phyloP scores from a whole-genome alignment of 2,329 filamentous ascomycete genomes.

The Penicillium hesseltinei region DNA sequence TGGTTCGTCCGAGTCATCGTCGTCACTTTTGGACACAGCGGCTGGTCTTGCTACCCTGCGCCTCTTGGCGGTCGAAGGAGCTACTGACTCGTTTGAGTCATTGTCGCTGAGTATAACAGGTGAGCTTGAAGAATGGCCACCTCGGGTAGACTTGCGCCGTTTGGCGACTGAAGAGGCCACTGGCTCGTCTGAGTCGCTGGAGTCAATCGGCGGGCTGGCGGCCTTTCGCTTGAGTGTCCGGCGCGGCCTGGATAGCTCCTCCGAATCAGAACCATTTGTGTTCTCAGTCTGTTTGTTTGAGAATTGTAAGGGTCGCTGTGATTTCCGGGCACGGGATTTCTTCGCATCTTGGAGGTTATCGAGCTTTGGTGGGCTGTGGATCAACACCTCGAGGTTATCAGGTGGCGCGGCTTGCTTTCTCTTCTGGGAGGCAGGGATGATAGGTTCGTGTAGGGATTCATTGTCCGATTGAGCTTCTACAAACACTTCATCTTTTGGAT shows the following conservation, averaged over 20 bases:
- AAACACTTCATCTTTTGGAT: not conserved
- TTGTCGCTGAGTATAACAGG: not conserved
- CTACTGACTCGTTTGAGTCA: conserved; percentile 1
- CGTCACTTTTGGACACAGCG: not conserved
- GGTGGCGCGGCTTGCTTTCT: conserved; percentile 6
- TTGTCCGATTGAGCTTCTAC: not conserved
- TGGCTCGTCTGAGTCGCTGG: conserved; percentile 27
- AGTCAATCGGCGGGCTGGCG: conserved; percentile 24
- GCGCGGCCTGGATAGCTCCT: conserved; percentile 21
- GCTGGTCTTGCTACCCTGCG: not conserved
- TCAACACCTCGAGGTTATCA: not conserved
- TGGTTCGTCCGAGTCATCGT: not conserved
- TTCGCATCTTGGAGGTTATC: not conserved
- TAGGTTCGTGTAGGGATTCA: conserved; percentile 15
- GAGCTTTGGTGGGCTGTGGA: not conserved
- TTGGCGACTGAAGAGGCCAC: conserved; percentile 25
- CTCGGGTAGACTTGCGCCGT: conserved; percentile 11
- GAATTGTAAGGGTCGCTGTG: not conserved
- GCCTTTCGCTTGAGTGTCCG: conserved; percentile 32
- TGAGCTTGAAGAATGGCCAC: not conserved
- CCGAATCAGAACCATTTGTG: conserved; percentile 8
- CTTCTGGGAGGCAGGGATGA: conserved; percentile 7
- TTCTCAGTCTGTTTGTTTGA: not conserved
- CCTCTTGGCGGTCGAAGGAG: not conserved
- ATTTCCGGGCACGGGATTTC: not conserved